These are phyloP conservation scores for Geranomyces michiganensis DNA, from an alignment of 192 early-diverging fungal species.

Conservation along the genomic window DNA sequence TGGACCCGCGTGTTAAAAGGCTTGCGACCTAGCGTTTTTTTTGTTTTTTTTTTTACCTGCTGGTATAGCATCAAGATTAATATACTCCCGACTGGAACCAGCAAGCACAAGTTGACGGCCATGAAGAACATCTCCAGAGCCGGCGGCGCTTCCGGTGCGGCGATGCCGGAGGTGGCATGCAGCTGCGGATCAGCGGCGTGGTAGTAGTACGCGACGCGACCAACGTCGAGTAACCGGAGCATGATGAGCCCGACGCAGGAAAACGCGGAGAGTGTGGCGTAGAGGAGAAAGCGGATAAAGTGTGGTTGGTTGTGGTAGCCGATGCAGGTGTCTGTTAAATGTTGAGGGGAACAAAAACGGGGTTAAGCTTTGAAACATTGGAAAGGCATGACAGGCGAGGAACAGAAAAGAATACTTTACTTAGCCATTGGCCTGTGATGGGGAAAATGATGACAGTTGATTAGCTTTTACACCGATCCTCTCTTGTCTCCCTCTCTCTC, in stretches of 20 bases:
- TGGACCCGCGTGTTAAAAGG: background rate
- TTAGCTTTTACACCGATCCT: background rate
- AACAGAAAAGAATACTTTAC: background rate
- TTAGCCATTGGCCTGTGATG: conserved; percentile 24
- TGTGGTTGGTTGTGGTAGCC: conserved; percentile 25
- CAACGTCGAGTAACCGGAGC: conserved; percentile 18
- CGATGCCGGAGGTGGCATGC: background rate
- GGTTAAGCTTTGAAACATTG: too few relatives aligned
- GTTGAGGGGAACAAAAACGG: background rate
- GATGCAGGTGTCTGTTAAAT: conserved; percentile 26
- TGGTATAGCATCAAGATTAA: conserved; percentile 21
- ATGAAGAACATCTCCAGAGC: conserved; percentile 13
- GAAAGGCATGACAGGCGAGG: background rate
- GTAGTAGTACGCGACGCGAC: background rate
- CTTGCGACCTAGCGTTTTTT: background rate
- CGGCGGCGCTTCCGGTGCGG: background rate
- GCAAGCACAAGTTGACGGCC: conserved; percentile 18
- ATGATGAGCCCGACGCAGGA: conserved; percentile 16
- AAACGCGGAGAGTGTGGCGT: conserved; percentile 4
- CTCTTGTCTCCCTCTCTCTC: background rate
- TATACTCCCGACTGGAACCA: conserved; percentile 25
- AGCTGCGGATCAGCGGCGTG: background rate
- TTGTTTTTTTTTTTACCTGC: conserved; percentile 17
- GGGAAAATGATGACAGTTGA: too few relatives aligned
- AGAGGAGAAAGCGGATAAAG: conserved; percentile 30